Base-by-base conservation (phyloP, 2,329 filamentous ascomycete species). In the Ophiostoma sp. region DNA sequence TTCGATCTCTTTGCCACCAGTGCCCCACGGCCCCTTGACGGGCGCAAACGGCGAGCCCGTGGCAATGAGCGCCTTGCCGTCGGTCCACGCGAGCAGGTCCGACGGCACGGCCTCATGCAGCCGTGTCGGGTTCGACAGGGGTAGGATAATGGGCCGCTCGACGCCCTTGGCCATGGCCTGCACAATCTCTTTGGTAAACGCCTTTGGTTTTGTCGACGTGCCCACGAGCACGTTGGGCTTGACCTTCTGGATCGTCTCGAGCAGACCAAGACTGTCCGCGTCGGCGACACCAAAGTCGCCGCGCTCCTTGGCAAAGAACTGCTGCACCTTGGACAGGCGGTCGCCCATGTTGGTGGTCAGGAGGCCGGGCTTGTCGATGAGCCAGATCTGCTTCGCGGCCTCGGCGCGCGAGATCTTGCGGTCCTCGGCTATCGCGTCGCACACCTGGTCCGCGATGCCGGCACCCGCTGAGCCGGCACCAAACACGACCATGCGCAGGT, bases 1-100 rank as follows among this genome's bases (percentile, higher is more conserved):
- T 70, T 77, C 76, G 1, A 82, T 69, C 7, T 84, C 81, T 0
- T 74, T 66, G 0, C 81, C 83, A 9, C 79, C 76, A 0, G 75
- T n/a, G 1, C 81, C 83, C 82, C 84, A 86, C 1, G 83, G 81
- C 0, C 83, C 84, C 66, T 84, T 84, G 14, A 95, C 91, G 0
- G 92, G 89, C 1, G 85, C 83, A 75, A 96, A 96, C 0, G 93
- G 92, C 8, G 89, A 92, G 4, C 93, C 93, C 0, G 93, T 96
- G 0, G 93, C 91, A 4, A 95, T 87, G 3, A 96, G 82, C 0
- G 87, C 92, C 72, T 86, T 87, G 1, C 92, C 92, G 60, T 89
- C 78, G 0, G 91, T 94, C 93, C 92, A 96, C 2, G 85, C 77
- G 67, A 89, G 87, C 36, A 97, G 79, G 75, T 96, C 91, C 16